Percentiles rank a stretch among this genome's conserved stretches.
These are phyloP conservation scores for Fraxinus latifolia DNA, from an alignment of 305 asterid genomes.

Conservation along the genomic window DNA sequence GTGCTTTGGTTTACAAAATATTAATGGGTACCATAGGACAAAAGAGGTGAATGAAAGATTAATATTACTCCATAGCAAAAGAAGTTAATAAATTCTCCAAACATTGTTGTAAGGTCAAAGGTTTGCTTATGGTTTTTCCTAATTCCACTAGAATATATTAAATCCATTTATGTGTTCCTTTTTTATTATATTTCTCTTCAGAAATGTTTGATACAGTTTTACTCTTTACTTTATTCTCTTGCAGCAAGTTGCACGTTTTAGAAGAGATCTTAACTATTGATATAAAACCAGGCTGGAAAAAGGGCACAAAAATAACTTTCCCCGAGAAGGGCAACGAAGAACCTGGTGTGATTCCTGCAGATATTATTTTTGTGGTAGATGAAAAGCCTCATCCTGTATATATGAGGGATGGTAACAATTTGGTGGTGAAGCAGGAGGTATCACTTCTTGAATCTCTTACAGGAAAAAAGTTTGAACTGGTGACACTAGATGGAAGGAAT, in stretches of 20 bases:
- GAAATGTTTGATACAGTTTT: neutral
- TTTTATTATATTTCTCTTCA: neutral
- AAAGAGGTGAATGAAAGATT: neutral
- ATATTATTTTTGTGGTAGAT: conserved; percentile 71
- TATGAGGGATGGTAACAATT: conserved; percentile 76
- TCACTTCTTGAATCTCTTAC: conserved; percentile 81
- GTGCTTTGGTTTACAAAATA: neutral
- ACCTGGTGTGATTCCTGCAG: conserved; percentile 82
- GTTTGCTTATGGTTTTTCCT: neutral
- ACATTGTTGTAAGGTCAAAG: neutral
- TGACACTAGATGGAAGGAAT: conserved; percentile 69
- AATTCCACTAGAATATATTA: neutral
- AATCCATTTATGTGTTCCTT: neutral
- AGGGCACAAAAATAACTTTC: conserved; percentile 88
- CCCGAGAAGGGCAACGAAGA: conserved; percentile 92
- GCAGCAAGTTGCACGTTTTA: conserved; percentile 50
- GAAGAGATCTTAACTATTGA: conserved; percentile 84
- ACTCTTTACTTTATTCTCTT: conserved; percentile 23
- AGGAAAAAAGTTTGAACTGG: conserved; percentile 66
- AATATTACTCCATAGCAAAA: neutral
- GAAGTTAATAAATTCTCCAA: neutral
- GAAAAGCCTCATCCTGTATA: conserved; percentile 70
- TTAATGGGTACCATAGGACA: neutral
- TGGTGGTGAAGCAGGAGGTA: conserved; percentile 56
- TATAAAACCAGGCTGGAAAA: conserved; percentile 94